These are phyloP conservation scores for Pyrus betulifolia DNA, from an alignment of 306 rosid genomes.

Conservation along the genomic window DNA sequence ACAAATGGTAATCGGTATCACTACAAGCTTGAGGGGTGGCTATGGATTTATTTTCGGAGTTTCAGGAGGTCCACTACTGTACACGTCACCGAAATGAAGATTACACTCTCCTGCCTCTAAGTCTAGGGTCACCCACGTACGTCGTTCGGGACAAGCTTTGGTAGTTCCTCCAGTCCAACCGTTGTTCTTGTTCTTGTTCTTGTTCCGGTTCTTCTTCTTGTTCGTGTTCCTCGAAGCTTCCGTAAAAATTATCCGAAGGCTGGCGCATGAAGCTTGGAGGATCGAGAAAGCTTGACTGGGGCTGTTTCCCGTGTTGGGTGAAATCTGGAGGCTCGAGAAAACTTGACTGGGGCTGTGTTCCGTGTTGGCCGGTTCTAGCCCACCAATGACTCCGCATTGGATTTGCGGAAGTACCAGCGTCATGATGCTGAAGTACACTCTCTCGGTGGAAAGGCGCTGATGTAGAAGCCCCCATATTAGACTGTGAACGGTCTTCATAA, in stretches of 20 bases:
- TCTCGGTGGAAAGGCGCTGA: conserved; percentile 51
- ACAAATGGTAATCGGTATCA: conserved; percentile 17
- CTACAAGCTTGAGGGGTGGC: conserved; percentile 22
- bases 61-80: conserved; percentile 48
- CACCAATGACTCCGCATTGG: conserved; percentile 62
- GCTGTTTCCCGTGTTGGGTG: conserved; percentile 13
- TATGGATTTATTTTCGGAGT: conserved; percentile 32
- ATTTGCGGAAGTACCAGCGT: conserved; percentile 7
- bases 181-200: conserved; percentile 17
- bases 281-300: conserved; percentile 70
- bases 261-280: conserved; percentile 63
- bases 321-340: conserved; percentile 85
- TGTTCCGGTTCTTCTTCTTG: not conserved
- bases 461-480: conserved; percentile 69
- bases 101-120: conserved; percentile 47
- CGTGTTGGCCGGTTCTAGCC: conserved; percentile 42
- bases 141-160: conserved; percentile 38
- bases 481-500: conserved; percentile 21
- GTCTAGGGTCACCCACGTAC: conserved; percentile 46
- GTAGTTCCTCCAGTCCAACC: conserved; percentile 36
- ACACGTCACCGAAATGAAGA: conserved; percentile 78
- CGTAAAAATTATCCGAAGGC: conserved; percentile 18
- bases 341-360: conserved; percentile 32
- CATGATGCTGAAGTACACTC: conserved; percentile 38
- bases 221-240: conserved; percentile 47